A percentile compares a stretch with the other conserved stretches of the same genome.
Conservation (phyloP, 805 yeast genomes). For the Candida qinlingensis region DNA sequence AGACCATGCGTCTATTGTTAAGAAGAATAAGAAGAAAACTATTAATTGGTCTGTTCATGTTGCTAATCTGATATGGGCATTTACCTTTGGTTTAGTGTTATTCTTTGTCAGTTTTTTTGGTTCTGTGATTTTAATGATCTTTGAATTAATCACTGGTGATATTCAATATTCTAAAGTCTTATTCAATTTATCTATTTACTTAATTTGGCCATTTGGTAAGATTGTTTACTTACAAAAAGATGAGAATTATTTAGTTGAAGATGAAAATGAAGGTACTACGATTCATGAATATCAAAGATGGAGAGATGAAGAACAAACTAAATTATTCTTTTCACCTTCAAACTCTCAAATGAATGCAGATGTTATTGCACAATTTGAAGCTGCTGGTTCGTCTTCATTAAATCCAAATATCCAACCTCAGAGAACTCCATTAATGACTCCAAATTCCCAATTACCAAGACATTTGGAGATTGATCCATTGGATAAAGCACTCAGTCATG, state of each 20-base stretch:
- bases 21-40: conserved; percentile 26
- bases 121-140: conserved; percentile 39
- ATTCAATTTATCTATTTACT: conserved; percentile 60
- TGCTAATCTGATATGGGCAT: conserved; percentile 70
- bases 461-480: neutral
- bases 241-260: conserved; percentile 78
- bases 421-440: conserved; percentile 5
- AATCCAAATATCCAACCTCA: neutral
- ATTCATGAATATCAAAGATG: conserved; percentile 81
- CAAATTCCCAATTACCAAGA: neutral
- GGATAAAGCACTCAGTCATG: conserved; percentile 9
- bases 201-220: conserved; percentile 85
- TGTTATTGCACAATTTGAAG: neutral
- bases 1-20: neutral
- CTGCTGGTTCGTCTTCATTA: neutral
- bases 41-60: conserved; percentile 58
- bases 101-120: conserved; percentile 44
- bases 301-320: conserved; percentile 73
- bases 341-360: conserved; percentile 11
- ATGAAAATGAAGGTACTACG: conserved; percentile 82
- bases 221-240: conserved; percentile 75
- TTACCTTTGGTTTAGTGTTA: conserved; percentile 64
- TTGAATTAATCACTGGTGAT: conserved; percentile 28
- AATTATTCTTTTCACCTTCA: conserved; percentile 59
- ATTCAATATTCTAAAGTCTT: conserved; percentile 58